These are phyloP conservation scores for Cordyceps farinosa DNA, from an alignment of 2,329 filamentous ascomycete species.

Conservation along the genomic window DNA sequence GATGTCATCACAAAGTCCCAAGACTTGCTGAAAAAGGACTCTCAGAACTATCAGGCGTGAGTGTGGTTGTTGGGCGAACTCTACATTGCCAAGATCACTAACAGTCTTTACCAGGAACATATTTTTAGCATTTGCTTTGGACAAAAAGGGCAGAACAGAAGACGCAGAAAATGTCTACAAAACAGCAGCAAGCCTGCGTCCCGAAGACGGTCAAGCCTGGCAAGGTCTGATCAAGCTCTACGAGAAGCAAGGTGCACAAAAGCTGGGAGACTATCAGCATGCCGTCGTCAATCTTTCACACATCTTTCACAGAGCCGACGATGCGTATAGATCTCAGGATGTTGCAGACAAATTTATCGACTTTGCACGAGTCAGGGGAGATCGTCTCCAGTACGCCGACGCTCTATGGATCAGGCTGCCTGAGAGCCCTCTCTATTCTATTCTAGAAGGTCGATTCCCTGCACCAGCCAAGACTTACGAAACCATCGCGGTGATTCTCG, in stretches of 20 bases:
- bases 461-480: slow-evolving; percentile 78
- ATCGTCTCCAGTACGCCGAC: slow-evolving; percentile 68
- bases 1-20: slow-evolving; percentile 68
- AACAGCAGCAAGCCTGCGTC: slow-evolving; percentile 67
- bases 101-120: slow-evolving; percentile 54
- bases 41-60: slow-evolving; percentile 78
- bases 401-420: slow-evolving; percentile 76
- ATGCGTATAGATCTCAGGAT: slow-evolving; percentile 60
- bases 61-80: slow-evolving; percentile 26
- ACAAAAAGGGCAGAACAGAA: slow-evolving; percentile 68
- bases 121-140: slow-evolving; percentile 81
- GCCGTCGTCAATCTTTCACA: slow-evolving; percentile 71
- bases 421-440: slow-evolving; percentile 73
- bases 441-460: slow-evolving; percentile 78
- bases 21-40: slow-evolving; percentile 66
- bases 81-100: neutral
- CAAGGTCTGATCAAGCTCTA: slow-evolving; percentile 84
- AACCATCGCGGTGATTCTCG: slow-evolving; percentile 76
- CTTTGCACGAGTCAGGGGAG: slow-evolving; percentile 70
- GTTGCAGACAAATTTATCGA: slow-evolving; percentile 76
- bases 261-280: slow-evolving; percentile 69
- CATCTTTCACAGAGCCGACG: slow-evolving; percentile 65
- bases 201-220: slow-evolving; percentile 79
- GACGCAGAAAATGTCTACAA: slow-evolving; percentile 76
- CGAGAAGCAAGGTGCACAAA: slow-evolving; percentile 68